Base-by-base conservation (phyloP, 2,329 filamentous ascomycete genomes). In the Aspergillus costaricaensis region DNA sequence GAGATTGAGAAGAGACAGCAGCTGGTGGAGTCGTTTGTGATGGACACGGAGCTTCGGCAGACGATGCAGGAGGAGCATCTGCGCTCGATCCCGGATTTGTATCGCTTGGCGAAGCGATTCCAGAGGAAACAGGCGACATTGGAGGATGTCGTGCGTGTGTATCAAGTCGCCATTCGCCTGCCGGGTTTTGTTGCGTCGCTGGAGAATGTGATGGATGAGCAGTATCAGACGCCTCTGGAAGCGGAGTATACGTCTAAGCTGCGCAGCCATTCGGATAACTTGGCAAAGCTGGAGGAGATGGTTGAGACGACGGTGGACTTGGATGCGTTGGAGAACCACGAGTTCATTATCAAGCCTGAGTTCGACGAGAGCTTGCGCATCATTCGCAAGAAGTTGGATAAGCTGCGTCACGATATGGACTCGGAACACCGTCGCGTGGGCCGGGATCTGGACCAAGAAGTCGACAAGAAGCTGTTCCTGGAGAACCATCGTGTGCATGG, bases 331-430 rank as follows among this genome's bases (percentile, higher is more conserved):
- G 94, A 99, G 70, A 92, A 95, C 67, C 95, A 99, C 72, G 95
- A 99, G 74, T 99, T 96, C 78, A 94, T 97, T 70, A 99, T 99
- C 84, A 99, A 98, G 78, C 91, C 96, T 0, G 95, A 99, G 72
- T 99, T 97, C 65, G 95, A 99, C 70, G 92, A 97, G 60, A 86
- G 88, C 57, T 82, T 99, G 39, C 87, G 90, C 17, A 87, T 91
- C n/a, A 96, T 99, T 67, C 88, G 91, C 55, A 93, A 91, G 79
- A 95, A 94, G 73, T 86, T 99, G 1, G 94, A 98, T 72, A 91
- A 89, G 71, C 80, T 96, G 27, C 88, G 89, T 64, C 82, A 87
- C 47, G 89, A 93, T 57, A 97, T 99, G 86, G 86, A 93, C 54
- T 83, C 83, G 32, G 94, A 98, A 74, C 95, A 96, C 70, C 81